phyloP scores from a whole-genome alignment of 805 yeast genomes.

The Schwanniomyces yamadae region DNA sequence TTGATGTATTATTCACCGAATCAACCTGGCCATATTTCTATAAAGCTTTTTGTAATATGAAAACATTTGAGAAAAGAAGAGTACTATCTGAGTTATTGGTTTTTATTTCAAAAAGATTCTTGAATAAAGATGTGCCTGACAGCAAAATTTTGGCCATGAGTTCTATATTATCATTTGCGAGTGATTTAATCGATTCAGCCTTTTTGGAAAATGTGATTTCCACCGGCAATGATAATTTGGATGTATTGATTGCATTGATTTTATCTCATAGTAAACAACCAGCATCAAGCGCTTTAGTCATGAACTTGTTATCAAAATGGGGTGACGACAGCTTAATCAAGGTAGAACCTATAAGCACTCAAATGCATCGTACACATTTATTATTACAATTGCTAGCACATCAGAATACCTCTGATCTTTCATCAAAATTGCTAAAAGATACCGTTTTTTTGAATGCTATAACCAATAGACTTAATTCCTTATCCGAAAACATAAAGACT shows the following conservation, averaged over 20 bases:
- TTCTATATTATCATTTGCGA: slow-evolving; percentile 14
- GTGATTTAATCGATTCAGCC: slow-evolving; percentile 17
- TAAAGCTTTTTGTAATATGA: slow-evolving; percentile 17
- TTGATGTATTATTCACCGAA: slow-evolving; percentile 21
- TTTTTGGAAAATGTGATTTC: slow-evolving; percentile 19
- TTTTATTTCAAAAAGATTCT: slow-evolving; percentile 6
- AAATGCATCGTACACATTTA: slow-evolving; percentile 49
- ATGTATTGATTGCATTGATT: slow-evolving; percentile 15
- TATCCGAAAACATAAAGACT: slow-evolving; percentile 42
- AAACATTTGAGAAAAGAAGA: slow-evolving; percentile 24
- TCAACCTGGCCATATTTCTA: slow-evolving; percentile 18
- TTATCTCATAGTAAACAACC: slow-evolving; percentile 4
- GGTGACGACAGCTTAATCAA: slow-evolving; percentile 32
- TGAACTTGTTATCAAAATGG: slow-evolving; percentile 16
- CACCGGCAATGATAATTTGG: slow-evolving; percentile 12
- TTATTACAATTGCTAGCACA: slow-evolving; percentile 37
- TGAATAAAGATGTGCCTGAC: not conserved
- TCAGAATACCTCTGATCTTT: slow-evolving; percentile 13
- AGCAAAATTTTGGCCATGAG: slow-evolving; percentile 18
- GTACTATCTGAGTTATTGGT: slow-evolving; percentile 17
- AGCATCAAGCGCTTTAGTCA: slow-evolving; percentile 5
- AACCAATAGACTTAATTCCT: slow-evolving; percentile 54
- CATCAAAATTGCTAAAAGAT: slow-evolving; percentile 32
- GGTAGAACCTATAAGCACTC: slow-evolving; percentile 40
- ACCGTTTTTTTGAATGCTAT: slow-evolving; percentile 47